phyloP scores from a whole-genome alignment of 805 yeast genomes.

The Zygotorulaspora sp. region DNA sequence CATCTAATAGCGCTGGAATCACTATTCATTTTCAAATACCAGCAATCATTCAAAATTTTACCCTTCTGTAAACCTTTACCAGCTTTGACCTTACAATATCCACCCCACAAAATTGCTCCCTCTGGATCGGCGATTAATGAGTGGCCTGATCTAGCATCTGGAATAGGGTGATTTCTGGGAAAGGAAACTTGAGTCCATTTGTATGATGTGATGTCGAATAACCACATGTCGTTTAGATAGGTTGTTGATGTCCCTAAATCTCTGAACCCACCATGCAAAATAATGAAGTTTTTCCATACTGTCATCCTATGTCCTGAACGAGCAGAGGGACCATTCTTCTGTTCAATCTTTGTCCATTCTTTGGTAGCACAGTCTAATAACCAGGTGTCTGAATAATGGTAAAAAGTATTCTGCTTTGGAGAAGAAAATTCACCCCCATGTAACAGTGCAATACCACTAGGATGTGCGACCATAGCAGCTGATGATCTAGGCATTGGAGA shows the following conservation, averaged over 20 bases:
- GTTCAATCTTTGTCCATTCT: conserved; percentile 87
- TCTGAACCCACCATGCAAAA: conserved; percentile 88
- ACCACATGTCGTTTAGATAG: conserved; percentile 83
- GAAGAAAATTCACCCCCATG: conserved; percentile 98
- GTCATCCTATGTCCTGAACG: conserved; percentile 91
- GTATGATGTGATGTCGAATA: conserved; percentile 81
- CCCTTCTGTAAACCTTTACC: conserved; percentile 87
- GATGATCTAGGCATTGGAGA: conserved; percentile 91
- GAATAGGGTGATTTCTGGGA: conserved; percentile 72
- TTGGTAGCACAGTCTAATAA: conserved; percentile 74
- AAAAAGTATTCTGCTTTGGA: conserved; percentile 92
- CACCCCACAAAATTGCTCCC: conserved; percentile 87
- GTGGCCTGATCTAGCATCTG: conserved; percentile 94
- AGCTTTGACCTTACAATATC: conserved; percentile 89
- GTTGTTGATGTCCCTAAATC: conserved; percentile 83
- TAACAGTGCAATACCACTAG: conserved; percentile 76
- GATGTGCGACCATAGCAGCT: conserved; percentile 90
- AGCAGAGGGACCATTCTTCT: conserved; percentile 70
- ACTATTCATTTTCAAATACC: conserved; percentile 82
- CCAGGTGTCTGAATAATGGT: conserved; percentile 97
- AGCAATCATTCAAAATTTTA: conserved; percentile 77
- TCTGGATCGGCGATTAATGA: conserved; percentile 73
- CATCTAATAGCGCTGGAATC: conserved; percentile 71
- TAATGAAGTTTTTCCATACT: conserved; percentile 83
- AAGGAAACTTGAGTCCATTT: conserved; percentile 90